phyloP scores from a whole-genome alignment of 1,284 basidiomycete species.

The Athelia sp. region DNA sequence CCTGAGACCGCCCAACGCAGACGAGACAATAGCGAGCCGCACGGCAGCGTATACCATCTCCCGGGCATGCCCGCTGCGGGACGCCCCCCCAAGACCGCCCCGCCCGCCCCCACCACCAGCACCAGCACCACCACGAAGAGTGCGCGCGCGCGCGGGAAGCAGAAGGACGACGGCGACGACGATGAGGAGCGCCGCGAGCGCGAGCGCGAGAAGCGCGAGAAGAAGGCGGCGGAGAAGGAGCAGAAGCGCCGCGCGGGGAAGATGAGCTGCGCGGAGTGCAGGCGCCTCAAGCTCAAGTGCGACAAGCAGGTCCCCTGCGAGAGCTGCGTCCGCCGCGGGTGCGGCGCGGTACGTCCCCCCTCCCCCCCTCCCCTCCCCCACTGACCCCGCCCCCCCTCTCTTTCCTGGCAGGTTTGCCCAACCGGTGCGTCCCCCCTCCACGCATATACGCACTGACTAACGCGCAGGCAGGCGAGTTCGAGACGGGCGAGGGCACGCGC shows the following conservation, averaged over 20 bases:
- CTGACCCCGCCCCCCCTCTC: not conserved
- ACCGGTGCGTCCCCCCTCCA: conserved; percentile 39
- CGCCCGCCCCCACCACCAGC: too few relatives aligned
- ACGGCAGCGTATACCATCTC: too few relatives aligned
- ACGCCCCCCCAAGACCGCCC: too few relatives aligned
- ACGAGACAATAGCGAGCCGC: too few relatives aligned
- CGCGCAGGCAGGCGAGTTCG: conserved; percentile 36
- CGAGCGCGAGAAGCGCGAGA: conserved; percentile 2
- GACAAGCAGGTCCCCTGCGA: conserved; percentile 73
- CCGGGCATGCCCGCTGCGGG: too few relatives aligned
- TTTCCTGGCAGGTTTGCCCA: conserved; percentile 49
- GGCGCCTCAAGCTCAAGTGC: conserved; percentile 72
- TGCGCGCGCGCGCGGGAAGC: too few relatives aligned
- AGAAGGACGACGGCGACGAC: too few relatives aligned
- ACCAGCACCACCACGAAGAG: too few relatives aligned
- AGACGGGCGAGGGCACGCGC: conserved; percentile 71
- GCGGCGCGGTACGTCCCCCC: not conserved
- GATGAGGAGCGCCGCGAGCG: too few relatives aligned
- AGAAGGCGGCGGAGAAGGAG: conserved; percentile 37
- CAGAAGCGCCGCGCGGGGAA: conserved; percentile 64
- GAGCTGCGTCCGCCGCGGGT: conserved; percentile 31
- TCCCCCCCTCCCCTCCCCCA: not conserved
- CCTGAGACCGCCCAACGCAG: too few relatives aligned
- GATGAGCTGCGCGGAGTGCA: conserved; percentile 69
- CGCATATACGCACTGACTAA: not conserved